Percentiles rank a stretch among this genome's conserved stretches.
phyloP scores from a whole-genome alignment of 352 stramenopile species.

The Pythium pectinolyticum region DNA sequence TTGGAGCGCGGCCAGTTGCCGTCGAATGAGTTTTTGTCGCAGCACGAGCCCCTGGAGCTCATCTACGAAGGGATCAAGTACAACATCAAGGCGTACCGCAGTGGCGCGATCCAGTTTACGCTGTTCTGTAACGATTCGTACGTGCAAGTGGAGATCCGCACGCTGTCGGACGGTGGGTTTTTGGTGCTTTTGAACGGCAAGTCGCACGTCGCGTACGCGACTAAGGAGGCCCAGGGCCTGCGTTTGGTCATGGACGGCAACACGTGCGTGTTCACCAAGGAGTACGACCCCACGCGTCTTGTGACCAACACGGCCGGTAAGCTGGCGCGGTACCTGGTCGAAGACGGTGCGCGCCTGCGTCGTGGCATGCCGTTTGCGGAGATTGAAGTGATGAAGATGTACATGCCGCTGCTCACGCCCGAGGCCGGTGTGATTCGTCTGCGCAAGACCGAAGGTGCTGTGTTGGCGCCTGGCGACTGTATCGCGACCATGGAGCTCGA shows the following conservation, averaged over 20 bases:
- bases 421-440: conserved; percentile 96
- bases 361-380: conserved; percentile 87
- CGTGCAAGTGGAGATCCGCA: conserved; percentile 93
- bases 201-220: conserved; percentile 97
- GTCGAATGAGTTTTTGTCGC: conserved; percentile 80
- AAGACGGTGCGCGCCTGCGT: conserved; percentile 91
- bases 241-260: conserved; percentile 93
- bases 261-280: conserved; percentile 98
- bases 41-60: conserved; percentile 91
- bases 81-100: conserved; percentile 90
- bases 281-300: conserved; percentile 99
- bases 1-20: conserved; percentile 93
- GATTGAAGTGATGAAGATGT: conserved; percentile 99
- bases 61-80: conserved; percentile 99
- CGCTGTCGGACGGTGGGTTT: conserved; percentile 97
- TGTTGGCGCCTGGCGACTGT: conserved; percentile 95
- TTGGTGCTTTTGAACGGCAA: conserved; percentile 96
- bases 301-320: conserved; percentile 98
- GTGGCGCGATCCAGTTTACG: conserved; percentile 90
- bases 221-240: conserved; percentile 87
- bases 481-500: conserved; percentile 98
- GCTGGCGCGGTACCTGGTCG: conserved; percentile 98
- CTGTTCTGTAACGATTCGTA: conserved; percentile 89
- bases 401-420: conserved; percentile 98
- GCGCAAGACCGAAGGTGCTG: conserved; percentile 95